These are phyloP conservation scores for Rhodotorula toruloides DNA, from an alignment of 768 basidiomycete genomes.

Conservation along the genomic window DNA sequence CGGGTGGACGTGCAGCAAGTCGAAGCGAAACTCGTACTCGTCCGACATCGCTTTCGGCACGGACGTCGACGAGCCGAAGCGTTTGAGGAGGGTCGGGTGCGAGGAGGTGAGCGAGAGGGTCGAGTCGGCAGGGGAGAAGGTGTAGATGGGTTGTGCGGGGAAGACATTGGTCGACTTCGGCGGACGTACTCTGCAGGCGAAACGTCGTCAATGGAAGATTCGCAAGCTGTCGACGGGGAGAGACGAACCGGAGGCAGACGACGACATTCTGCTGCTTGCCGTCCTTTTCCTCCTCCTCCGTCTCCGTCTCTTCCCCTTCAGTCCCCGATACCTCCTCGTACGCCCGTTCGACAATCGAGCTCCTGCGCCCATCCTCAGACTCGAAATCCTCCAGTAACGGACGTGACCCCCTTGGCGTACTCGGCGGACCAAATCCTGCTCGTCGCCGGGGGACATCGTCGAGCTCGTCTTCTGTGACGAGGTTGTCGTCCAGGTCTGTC, in stretches of 20 bases:
- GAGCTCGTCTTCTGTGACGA: neutral
- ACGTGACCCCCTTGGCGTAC: neutral
- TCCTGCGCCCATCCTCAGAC: too few species aligned
- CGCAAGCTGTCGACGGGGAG: too few species aligned
- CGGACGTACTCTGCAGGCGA: slow-evolving; percentile 31
- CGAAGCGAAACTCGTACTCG: slow-evolving; percentile 35
- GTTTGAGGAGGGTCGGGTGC: slow-evolving; percentile 32
- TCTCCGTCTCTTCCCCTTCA: slow-evolving; percentile 4
- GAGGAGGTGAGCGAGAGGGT: slow-evolving; percentile 11
- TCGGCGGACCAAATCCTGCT: slow-evolving; percentile 1
- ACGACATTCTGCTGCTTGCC: slow-evolving; percentile 36
- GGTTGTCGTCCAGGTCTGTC: neutral
- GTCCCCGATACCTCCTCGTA: neutral
- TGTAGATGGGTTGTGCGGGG: slow-evolving; percentile 6
- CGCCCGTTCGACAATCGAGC: neutral
- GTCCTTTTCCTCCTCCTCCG: slow-evolving; percentile 18
- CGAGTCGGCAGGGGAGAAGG: neutral
- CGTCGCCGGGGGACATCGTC: slow-evolving; percentile 2
- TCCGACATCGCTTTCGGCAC: neutral
- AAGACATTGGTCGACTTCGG: neutral
- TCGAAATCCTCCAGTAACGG: neutral
- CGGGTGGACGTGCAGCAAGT: slow-evolving; percentile 37
- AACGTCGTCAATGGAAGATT: rapidly evolving
- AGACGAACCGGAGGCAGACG: slow-evolving; percentile 32
- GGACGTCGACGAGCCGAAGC: slow-evolving; percentile 9